Conservation (phyloP, 2,329 filamentous ascomycete genomes). For the Chaetomium globosum region DNA sequence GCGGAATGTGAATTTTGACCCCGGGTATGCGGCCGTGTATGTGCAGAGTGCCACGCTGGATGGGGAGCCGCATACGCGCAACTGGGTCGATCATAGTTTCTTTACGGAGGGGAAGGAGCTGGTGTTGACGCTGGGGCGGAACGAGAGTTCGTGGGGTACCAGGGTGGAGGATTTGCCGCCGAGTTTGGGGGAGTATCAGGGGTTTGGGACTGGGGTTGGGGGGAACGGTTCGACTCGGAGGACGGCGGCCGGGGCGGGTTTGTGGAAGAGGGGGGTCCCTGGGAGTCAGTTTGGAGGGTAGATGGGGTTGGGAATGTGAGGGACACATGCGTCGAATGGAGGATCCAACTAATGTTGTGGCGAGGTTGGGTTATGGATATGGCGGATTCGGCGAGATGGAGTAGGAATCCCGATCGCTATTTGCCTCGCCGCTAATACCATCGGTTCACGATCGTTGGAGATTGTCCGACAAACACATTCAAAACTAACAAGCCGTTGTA, state of each 20-base stretch:
- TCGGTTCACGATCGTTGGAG: background rate
- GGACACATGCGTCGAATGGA: background rate
- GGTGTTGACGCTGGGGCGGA: constrained; percentile 61
- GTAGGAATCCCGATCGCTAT: background rate
- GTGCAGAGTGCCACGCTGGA: constrained; percentile 67
- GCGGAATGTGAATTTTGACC: constrained; percentile 63
- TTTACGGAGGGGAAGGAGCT: constrained; percentile 66
- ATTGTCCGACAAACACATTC: background rate
- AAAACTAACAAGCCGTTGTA: background rate
- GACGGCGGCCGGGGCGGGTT: background rate
- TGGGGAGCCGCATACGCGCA: constrained; percentile 62
- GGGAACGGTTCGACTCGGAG: constrained; percentile 25
- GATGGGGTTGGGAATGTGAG: constrained; percentile 8
- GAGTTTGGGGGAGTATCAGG: constrained; percentile 50
- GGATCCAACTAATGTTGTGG: background rate
- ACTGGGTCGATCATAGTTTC: constrained; percentile 70
- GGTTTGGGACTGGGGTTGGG: constrained; percentile 31
- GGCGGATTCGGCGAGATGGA: too few species aligned
- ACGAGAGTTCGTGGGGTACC: constrained; percentile 68
- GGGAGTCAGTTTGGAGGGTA: background rate
- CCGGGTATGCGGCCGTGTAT: constrained; percentile 59
- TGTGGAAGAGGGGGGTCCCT: background rate
- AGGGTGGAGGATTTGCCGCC: constrained; percentile 62
- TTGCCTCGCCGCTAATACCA: background rate
- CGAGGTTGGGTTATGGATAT: background rate